Base-by-base conservation (phyloP, 345 rosid genomes). In the Euphorbia peplus region DNA sequence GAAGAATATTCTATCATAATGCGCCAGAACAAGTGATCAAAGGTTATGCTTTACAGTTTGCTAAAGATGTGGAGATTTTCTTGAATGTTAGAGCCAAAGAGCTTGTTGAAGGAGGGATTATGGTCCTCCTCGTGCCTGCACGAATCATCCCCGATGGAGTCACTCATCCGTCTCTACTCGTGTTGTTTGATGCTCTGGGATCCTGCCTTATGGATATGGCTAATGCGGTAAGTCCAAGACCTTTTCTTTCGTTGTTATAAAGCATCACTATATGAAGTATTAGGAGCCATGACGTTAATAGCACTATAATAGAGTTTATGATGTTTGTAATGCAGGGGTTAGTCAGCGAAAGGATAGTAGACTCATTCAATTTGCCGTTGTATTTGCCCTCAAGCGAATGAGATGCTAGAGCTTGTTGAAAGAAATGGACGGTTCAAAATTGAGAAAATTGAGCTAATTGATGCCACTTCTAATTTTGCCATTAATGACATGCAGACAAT, bases 191-290 rank as follows among this genome's bases (percentile, higher is more conserved):
- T 13, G 28, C 73, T 16, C 12, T 82, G 29, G 84, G 76, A 15
- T 66, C 77, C 13, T 60, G 77, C 68, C 77, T 82, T 66, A 15
- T 73, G 76, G 84, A 82, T 67, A 75, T 84, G 82, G 79, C 70
- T 1, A 76, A 63, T 35, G 75, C 63, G 84, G 86, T 78, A 72
- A 53, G 47, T n/a, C 61, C 15, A 57, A 57, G 35, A 57, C 37
- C 6, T 32, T 32, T 32, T 32, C 6, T 32, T 32, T 32, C 37
- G 37, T 53, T 54, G 58, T 28, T 21, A 13, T 18, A 47, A 4
- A n/a, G n/a, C n/a, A n/a, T n/a, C n/a, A n/a, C n/a, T n/a, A n/a
- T n/a, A n/a, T n/a, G n/a, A n/a, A n/a, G n/a, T n/a, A n/a, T 32
- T 32, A 32, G 37, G 6, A 6, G 6, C 6, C 6, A 32, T 32